Evolutionary conservation across 2,329 filamentous ascomycete species (phyloP), one percentile per base, ranked within the genome.

Genomic region (Sporothrix luriei): DNA sequence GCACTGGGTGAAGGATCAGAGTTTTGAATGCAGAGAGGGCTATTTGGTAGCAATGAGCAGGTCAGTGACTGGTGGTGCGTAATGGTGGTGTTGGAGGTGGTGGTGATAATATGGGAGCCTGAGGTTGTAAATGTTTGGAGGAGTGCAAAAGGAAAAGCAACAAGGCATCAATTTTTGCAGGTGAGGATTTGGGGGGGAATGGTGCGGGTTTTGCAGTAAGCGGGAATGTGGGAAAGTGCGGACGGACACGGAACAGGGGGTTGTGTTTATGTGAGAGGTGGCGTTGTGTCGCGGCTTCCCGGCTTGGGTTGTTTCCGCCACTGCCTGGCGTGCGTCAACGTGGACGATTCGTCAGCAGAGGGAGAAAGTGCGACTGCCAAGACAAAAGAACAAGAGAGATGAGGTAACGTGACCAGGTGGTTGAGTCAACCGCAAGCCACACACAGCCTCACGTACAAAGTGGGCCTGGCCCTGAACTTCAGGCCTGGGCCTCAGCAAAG

Each of bases 41-140:
- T 51, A 49, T 49, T 29, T 49, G 43, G 62, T 65, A 21, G 62
- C 46, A 51, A 49, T 65, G 62, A 33, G 62, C 29, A 52, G 62
- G 33, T 66, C 40, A n/a, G 26, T 11, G 67, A 43, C 21, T 26
- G 40, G 51, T 66, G 51, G 68, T 66, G 59, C 26, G 57, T 33
- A n/a, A 24, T 49, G 48, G 46, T 48, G 29, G n/a, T 62, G 19
- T 68, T 64, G 21, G 68, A 49, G 62, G 57, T 70, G 33, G n/a
- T 48, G 65, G 68, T 59, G 64, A 66, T 70, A 52, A 52, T 49
- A 55, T 57, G 54, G 65, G 24, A 51, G 69, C 69, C 69, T 71
- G 59, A 71, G 69, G 69, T 52, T 71, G 69, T 70, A 68, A 70
- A 61, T 57, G 66, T 51, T 43, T 43, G 14, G 13, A 43, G 40